These are phyloP conservation scores for Penicillium sp. DNA, from an alignment of 2,329 filamentous ascomycete genomes.

Conservation along the genomic window DNA sequence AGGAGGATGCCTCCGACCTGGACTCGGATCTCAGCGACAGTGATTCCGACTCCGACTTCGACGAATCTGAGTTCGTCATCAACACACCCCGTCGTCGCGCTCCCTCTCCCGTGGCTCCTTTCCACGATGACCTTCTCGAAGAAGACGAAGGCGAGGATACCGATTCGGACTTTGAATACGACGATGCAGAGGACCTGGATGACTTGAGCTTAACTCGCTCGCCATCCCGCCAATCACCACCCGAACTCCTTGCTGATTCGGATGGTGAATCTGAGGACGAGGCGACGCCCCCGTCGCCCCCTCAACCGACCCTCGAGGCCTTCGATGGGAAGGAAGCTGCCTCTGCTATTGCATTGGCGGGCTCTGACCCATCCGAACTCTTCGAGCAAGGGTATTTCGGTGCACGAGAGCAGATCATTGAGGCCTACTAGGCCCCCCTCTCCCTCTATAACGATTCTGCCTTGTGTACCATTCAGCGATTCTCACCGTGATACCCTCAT, in stretches of 20 bases:
- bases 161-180: constrained; percentile 59
- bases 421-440: constrained; percentile 44
- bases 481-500: constrained; percentile 26
- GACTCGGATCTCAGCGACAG: constrained; percentile 54
- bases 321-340: constrained; percentile 61
- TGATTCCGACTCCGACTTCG: constrained; percentile 49
- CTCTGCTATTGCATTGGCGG: constrained; percentile 41
- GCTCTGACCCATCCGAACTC: constrained; percentile 41
- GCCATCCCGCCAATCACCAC: constrained; percentile 66
- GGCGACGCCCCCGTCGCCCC: constrained; percentile 70
- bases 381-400: constrained; percentile 54
- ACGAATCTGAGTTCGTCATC: constrained; percentile 36
- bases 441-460: constrained; percentile 12
- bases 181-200: constrained; percentile 61
- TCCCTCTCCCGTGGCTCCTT: constrained; percentile 32
- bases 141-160: constrained; percentile 44
- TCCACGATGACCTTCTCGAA: constrained; percentile 32
- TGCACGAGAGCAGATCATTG: constrained; percentile 49
- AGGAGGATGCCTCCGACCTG: constrained; percentile 63
- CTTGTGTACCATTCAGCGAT: constrained; percentile 23
- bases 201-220: constrained; percentile 69
- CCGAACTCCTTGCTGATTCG: constrained; percentile 69
- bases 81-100: constrained; percentile 39
- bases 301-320: constrained; percentile 55
- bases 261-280: constrained; percentile 70